Evolutionary conservation across 2,329 filamentous ascomycete genomes (phyloP).

Genomic region (Aspergillus texensis): DNA sequence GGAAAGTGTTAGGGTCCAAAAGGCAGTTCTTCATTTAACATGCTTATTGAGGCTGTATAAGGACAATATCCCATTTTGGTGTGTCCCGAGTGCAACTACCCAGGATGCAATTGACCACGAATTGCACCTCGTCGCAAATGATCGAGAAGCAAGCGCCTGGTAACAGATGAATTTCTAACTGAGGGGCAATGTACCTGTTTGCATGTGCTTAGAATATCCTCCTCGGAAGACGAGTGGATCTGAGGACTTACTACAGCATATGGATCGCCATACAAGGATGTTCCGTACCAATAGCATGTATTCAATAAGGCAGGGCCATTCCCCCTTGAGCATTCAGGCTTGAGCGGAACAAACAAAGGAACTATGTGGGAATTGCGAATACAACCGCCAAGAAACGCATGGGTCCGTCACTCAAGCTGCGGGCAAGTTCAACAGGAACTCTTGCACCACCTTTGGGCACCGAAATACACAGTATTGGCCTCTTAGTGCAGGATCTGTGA

Average conservation of each 20-base stretch:
- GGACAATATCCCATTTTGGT: constrained; percentile 13
- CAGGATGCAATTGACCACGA: constrained; percentile 3
- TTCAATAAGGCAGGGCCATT: not conserved
- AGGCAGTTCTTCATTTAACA: constrained; percentile 9
- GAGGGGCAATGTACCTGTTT: constrained; percentile 2
- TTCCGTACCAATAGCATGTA: not conserved
- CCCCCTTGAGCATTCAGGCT: not conserved
- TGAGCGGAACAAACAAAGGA: not conserved
- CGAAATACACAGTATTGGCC: not conserved
- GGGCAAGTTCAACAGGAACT: not conserved
- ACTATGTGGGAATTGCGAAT: not conserved
- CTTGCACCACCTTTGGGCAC: constrained; percentile 2
- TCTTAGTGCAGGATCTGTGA: not conserved
- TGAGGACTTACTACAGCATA: constrained; percentile 9
- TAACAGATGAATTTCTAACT: not conserved
- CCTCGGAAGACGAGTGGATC: constrained; percentile 3
- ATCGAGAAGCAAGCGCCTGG: not conserved
- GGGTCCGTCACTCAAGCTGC: not conserved
- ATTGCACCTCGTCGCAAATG: not conserved
- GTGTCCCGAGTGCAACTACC: not conserved
- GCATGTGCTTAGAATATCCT: constrained; percentile 6
- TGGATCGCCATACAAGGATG: not conserved
- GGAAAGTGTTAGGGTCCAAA: constrained; percentile 4
- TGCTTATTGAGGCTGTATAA: constrained; percentile 10
- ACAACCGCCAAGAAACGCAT: constrained; percentile 4